Base-by-base conservation (phyloP, 2,329 filamentous ascomycete species). In the Fusarium circinatum region DNA sequence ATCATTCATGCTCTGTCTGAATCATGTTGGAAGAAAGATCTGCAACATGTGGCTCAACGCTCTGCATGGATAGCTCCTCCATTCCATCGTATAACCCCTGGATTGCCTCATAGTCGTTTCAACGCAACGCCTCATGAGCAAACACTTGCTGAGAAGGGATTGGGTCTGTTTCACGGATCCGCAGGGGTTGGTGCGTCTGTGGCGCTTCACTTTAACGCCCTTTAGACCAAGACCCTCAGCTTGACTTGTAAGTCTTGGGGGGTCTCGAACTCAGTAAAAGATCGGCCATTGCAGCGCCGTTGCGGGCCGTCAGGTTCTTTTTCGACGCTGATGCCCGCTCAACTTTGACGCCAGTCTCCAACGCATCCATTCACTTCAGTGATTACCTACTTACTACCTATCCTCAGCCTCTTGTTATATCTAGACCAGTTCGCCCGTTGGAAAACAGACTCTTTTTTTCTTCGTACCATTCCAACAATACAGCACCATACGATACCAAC, bases 121-220 rank as follows among this genome's bases (percentile, higher is more conserved):
- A 74, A 28, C 42, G 44, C 39, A 48, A 56, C 68, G 47, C 36
- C 44, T 57, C 42, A 60, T 52, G 56, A 39, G 54, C 57, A 56
- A 52, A 39, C 30, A 49, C 13, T 52, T 26, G 17, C 38, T 38
- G 39, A 54, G 59, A 51, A 42, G 22, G 28, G 34, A 15, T 26
- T 24, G 28, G 24, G 22, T 47, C 36, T 26, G 60, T 28, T 58
- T 45, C 12, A 54, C 47, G 65, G 66, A 41, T 65, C 66, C 52
- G 47, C 66, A 39, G 39, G 34, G 26, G n/a, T 57, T 57, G 32
- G 47, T 34, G 49, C 41, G 36, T 44, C 42, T 49, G 71, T 74
- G 71, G 71, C 71, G 71, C 63, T 52, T 63, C 39, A 59, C 68
- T 69, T 72, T 62, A 72, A 62, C 71, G 56, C 71, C 63, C 66